Evolutionary conservation across 2,329 filamentous ascomycete species (phyloP), one percentile per base, ranked within the genome.

Genomic region (Clonostachys rhizophaga): DNA sequence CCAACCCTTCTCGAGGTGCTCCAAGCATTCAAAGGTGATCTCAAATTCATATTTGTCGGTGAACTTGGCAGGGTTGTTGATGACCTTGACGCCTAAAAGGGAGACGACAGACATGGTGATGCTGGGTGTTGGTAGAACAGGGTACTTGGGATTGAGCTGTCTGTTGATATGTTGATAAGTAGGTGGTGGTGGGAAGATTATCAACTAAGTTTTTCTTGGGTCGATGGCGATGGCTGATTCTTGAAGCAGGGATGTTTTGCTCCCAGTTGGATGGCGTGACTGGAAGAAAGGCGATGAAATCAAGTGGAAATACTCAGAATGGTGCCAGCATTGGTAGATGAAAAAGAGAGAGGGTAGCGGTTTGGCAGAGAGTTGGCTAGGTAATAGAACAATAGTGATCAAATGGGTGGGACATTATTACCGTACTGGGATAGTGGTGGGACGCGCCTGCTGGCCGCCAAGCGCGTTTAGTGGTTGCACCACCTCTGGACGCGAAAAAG

Each of bases 21-120:
- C 94, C 20, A 97, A 83, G 62, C 94, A 97, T 71, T 99, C 94
- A 54, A 99, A 99, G 16, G 94, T 99, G 67, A 99, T 97, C 71
- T 99, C 92, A 58, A 99, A 96, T 68, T 94, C 85, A 68, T 99
- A 99, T 47, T 90, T 84, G 66, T 92, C 88, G 59, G 84, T 87
- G 73, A 99, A 97, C 58, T 87, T 84, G 61, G 94, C 91, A 62
- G 94, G 94, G 75, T 99, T 99, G 81, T 99, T 97, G 66, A 91
- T 79, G 58, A 99, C 89, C 70, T 94, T 89, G 61, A 99, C 94
- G 63, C 92, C 92, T 56, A 99, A 83, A 50, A 99, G 84, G 57
- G 91, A 95, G 54, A 99, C 91, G 64, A 96, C 89, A 64, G 94
- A 96, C 94, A 96, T 96, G 36, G 36, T 18, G 36, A 39, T 14